Conservation (phyloP, 2,329 filamentous ascomycete genomes). For the Pseudohalonectria lignicola region DNA sequence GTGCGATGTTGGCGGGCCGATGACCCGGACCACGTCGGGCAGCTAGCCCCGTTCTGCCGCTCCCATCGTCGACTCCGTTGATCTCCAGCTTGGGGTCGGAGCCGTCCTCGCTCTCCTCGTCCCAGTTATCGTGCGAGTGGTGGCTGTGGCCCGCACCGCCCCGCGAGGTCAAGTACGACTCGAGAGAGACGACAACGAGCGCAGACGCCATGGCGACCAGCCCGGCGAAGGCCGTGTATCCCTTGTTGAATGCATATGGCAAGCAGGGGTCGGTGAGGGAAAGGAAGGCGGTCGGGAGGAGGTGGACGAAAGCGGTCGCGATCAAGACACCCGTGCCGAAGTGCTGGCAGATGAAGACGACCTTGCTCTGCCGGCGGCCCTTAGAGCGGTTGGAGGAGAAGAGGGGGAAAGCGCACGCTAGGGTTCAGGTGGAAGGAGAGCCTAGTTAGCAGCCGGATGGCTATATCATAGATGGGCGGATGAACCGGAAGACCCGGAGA, state of each 20-base stretch:
- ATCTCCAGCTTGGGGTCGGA: not conserved
- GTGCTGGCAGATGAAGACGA: slow-evolving; percentile 60
- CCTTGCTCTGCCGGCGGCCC: slow-evolving; percentile 43
- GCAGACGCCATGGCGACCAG: slow-evolving; percentile 73
- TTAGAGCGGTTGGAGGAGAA: slow-evolving; percentile 48
- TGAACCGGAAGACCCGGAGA: slow-evolving; percentile 54
- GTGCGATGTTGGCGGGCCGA: slow-evolving; percentile 35
- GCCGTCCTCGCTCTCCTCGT: slow-evolving; percentile 29
- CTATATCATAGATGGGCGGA: no score
- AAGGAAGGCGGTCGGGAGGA: slow-evolving; percentile 56
- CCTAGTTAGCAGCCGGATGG: no score
- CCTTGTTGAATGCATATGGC: slow-evolving; percentile 65
- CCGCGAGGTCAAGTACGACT: slow-evolving; percentile 76
- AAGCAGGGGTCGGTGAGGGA: slow-evolving; percentile 61
- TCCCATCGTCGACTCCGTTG: not conserved
- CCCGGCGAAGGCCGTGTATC: slow-evolving; percentile 72
- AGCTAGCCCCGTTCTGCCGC: slow-evolving; percentile 18
- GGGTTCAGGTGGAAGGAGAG: slow-evolving; percentile 1
- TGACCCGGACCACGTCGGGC: slow-evolving; percentile 24
- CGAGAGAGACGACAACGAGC: slow-evolving; percentile 72
- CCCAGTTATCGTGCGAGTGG: slow-evolving; percentile 43
- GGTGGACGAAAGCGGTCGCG: slow-evolving; percentile 75
- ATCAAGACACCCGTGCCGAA: slow-evolving; percentile 79
- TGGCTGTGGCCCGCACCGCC: slow-evolving; percentile 44
- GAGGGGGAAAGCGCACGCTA: slow-evolving; percentile 56